Evolutionary conservation across 306 rosid species (phyloP).

Genomic region (Prunus mongolica): DNA sequence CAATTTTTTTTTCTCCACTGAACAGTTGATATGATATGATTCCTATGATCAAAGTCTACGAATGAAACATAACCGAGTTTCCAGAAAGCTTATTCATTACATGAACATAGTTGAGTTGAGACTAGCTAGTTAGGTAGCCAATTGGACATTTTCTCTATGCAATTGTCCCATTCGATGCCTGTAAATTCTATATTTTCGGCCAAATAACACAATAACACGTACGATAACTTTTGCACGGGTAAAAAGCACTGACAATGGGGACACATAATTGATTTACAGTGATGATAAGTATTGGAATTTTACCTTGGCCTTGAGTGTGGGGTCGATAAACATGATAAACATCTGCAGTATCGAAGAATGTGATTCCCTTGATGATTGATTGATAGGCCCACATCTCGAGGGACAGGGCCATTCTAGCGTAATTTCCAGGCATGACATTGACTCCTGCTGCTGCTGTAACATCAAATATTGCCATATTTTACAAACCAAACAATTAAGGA

Average conservation of each 20-base stretch:
- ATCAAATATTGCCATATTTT: neutral
- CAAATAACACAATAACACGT: too few relatives aligned
- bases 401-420: conserved; percentile 23
- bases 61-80: too few relatives aligned
- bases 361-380: conserved; percentile 26
- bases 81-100: too few relatives aligned
- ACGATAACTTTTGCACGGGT: too few relatives aligned
- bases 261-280: neutral
- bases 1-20: conserved; percentile 37
- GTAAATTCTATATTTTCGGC: too few relatives aligned
- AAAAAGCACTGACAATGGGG: too few relatives aligned
- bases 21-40: conserved; percentile 26
- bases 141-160: neutral
- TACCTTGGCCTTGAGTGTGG: conserved; percentile 25
- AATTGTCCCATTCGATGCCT: neutral
- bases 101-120: too few relatives aligned
- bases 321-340: conserved; percentile 26
- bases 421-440: conserved; percentile 30
- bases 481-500: too few relatives aligned
- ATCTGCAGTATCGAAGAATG: conserved; percentile 40
- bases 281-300: neutral
- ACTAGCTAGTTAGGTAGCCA: neutral
- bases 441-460: conserved; percentile 18
- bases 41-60: conserved; percentile 18
- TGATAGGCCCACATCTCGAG: conserved; percentile 27